Evolutionary conservation across 495 filamentous ascomycete species (phyloP).

Genomic region (Clavariopsis aquatica): DNA sequence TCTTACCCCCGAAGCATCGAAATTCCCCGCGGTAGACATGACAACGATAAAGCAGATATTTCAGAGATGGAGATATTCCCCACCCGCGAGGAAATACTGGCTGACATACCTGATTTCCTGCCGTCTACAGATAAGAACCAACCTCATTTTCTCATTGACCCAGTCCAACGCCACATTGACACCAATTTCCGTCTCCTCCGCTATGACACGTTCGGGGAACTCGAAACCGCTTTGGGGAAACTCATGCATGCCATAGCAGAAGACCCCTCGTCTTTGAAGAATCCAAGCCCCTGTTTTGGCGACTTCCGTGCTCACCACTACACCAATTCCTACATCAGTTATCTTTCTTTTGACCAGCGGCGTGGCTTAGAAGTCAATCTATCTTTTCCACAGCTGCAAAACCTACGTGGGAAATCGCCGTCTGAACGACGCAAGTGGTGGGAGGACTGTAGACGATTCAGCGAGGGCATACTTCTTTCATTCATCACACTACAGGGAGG

Average conservation of each 20-base stretch:
- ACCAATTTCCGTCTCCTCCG: conserved; percentile 69
- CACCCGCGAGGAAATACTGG: conserved; percentile 61
- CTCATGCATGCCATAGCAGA: neutral
- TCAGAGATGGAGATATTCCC: conserved; percentile 63
- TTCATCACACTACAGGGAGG: neutral
- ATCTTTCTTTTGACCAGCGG: conserved; percentile 52
- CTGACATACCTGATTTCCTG: conserved; percentile 57
- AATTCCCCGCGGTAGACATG: conserved; percentile 57
- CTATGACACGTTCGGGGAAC: conserved; percentile 65
- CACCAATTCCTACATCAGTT: neutral
- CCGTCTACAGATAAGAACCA: conserved; percentile 55
- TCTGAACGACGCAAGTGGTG: conserved; percentile 13
- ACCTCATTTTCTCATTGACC: conserved; percentile 56
- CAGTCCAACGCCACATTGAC: conserved; percentile 62
- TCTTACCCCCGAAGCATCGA: neutral
- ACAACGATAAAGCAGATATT: conserved; percentile 67
- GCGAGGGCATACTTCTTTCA: conserved; percentile 10
- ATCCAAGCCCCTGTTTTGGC: conserved; percentile 4
- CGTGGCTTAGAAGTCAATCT: conserved; percentile 52
- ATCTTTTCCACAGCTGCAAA: neutral
- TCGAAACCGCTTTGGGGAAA: conserved; percentile 56
- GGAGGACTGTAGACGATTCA: conserved; percentile 5
- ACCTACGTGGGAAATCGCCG: neutral
- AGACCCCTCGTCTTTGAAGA: neutral
- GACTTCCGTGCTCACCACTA: conserved; percentile 5